phyloP scores from a whole-genome alignment of 2,329 filamentous ascomycete species.

The Metarhizium sp. region DNA sequence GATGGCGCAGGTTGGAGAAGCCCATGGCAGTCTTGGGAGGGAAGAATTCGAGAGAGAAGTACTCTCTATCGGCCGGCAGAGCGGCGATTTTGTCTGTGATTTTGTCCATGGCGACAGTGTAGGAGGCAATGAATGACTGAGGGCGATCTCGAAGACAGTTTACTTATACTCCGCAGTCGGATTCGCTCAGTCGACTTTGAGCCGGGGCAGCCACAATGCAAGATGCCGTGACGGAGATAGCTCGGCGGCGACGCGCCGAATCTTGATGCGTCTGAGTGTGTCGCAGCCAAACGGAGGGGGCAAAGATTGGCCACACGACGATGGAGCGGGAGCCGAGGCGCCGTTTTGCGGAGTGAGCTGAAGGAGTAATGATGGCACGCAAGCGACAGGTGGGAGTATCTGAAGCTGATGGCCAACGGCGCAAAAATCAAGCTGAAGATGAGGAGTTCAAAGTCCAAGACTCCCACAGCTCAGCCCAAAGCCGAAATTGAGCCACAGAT shows the following conservation, averaged over 20 bases:
- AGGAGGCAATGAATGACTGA: background rate
- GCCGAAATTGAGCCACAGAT: constrained; percentile 8
- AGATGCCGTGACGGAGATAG: background rate
- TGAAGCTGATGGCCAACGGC: background rate
- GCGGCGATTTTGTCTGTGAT: constrained; percentile 94
- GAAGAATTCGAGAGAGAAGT: constrained; percentile 98
- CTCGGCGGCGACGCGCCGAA: background rate
- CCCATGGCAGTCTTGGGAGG: constrained; percentile 96
- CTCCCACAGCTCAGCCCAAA: background rate
- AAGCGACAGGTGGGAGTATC: background rate
- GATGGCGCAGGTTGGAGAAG: constrained; percentile 84
- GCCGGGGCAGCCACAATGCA: background rate
- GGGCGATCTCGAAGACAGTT: background rate
- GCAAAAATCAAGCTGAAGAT: background rate
- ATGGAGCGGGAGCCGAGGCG: background rate
- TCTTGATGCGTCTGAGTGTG: background rate
- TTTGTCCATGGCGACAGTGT: constrained; percentile 56
- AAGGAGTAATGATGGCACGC: background rate
- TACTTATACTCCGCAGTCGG: constrained; percentile 3
- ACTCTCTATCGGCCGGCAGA: constrained; percentile 69
- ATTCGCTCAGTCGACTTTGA: background rate
- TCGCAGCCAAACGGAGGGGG: background rate
- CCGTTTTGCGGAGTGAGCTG: background rate
- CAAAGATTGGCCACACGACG: background rate
- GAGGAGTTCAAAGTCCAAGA: background rate